These are phyloP conservation scores for Monosporascus sp. DNA, from an alignment of 2,329 filamentous ascomycete genomes.

Conservation along the genomic window DNA sequence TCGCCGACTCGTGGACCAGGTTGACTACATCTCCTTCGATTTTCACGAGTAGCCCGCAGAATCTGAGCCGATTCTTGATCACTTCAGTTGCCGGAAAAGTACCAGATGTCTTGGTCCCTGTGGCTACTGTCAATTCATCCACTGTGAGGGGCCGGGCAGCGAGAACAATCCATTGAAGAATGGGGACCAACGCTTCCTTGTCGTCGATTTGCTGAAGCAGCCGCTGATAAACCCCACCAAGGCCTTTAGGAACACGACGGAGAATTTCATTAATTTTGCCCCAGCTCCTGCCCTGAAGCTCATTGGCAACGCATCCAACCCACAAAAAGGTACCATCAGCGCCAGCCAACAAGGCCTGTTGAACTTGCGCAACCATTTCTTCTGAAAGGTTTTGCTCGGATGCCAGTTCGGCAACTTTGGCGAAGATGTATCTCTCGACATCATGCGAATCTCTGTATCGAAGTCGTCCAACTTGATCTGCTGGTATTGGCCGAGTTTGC, in stretches of 20 bases:
- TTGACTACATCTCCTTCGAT: conserved; percentile 3
- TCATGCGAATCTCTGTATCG: conserved; percentile 8
- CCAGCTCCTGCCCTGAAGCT: conserved; percentile 12
- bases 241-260: conserved; percentile 14
- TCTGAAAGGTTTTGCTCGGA: conserved; percentile 11
- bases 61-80: not conserved
- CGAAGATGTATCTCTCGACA: conserved; percentile 13
- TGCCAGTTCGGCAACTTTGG: conserved; percentile 16
- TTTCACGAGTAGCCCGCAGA: conserved; percentile 1
- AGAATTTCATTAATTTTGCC: conserved; percentile 14
- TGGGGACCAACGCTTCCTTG: conserved; percentile 14
- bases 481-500: conserved; percentile 7
- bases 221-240: conserved; percentile 16
- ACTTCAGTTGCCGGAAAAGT: not conserved
- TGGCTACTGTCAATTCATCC: conserved; percentile 15
- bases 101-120: conserved; percentile 6
- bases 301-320: conserved; percentile 5
- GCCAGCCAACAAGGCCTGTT: conserved; percentile 12
- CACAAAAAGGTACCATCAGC: conserved; percentile 17
- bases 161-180: conserved; percentile 20
- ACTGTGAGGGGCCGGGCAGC: conserved; percentile 19
- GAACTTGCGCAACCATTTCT: conserved; percentile 9
- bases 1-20: conserved; percentile 20
- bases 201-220: conserved; percentile 16
- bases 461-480: conserved; percentile 12